Percentiles rank a stretch among this genome's conserved stretches.
Evolutionary conservation across 2,329 filamentous ascomycete genomes (phyloP).

Genomic region (Plectosphaerella plurivora): DNA sequence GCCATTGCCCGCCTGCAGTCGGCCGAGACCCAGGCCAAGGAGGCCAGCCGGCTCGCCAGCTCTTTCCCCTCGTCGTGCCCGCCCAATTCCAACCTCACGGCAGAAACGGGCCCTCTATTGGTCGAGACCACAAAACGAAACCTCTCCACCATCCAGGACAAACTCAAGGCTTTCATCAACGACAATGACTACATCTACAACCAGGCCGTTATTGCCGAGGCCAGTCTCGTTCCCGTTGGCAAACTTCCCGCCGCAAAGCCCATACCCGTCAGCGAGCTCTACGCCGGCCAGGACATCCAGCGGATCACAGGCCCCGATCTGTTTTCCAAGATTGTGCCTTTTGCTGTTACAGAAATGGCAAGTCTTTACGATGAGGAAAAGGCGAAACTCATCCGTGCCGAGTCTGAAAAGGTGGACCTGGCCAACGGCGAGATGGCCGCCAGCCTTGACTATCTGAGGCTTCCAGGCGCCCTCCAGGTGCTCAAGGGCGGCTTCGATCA

Average conservation of each 20-base stretch:
- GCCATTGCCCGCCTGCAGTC: conserved; percentile 79
- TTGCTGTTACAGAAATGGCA: conserved; percentile 93
- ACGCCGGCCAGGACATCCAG: conserved; percentile 95
- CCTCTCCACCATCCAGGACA: conserved; percentile 73
- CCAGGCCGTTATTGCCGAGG: conserved; percentile 82
- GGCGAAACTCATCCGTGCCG: conserved; percentile 87
- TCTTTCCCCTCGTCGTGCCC: conserved; percentile 77
- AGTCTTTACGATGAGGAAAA: conserved; percentile 99
- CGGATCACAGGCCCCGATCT: conserved; percentile 95
- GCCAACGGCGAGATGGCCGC: conserved; percentile 96
- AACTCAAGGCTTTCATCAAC: conserved; percentile 70
- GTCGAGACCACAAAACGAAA: conserved; percentile 84
- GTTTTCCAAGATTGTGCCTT: conserved; percentile 93
- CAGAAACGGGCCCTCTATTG: conserved; percentile 71
- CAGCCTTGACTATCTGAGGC: conserved; percentile 85
- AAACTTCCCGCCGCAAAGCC: conserved; percentile 95
- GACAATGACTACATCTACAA: conserved; percentile 99
- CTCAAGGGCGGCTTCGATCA: conserved; percentile 91
- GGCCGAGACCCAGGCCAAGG: conserved; percentile 73
- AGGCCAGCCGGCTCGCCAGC: conserved; percentile 71
- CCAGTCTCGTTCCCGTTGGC: conserved; percentile 72
- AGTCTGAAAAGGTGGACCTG: conserved; percentile 87
- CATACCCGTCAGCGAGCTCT: conserved; percentile 93
- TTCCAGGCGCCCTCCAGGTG: conserved; percentile 85
- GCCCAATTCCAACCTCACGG: conserved; percentile 74